Evolutionary conservation across 2,329 filamentous ascomycete genomes (phyloP).

Genomic region (Arthrinium phaeospermum): DNA sequence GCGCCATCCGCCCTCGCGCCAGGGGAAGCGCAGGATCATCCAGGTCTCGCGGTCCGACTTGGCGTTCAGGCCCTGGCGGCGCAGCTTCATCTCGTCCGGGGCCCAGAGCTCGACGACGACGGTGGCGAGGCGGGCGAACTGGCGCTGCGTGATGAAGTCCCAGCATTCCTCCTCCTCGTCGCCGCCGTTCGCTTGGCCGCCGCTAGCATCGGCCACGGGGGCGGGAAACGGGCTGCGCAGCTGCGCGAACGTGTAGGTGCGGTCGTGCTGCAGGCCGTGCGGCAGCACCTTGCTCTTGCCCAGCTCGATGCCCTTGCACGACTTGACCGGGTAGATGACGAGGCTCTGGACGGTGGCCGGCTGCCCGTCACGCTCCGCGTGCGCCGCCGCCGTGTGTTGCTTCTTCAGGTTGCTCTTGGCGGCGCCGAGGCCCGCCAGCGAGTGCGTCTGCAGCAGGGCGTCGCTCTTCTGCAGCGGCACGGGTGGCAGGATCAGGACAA

Average conservation of each 20-base stretch:
- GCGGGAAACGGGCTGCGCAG: conserved; percentile 57
- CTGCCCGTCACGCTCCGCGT: conserved; percentile 30
- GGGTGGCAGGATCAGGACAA: conserved; percentile 61
- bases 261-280: conserved; percentile 78
- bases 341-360: conserved; percentile 61
- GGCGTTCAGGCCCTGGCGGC: conserved; percentile 57
- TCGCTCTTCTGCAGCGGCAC: conserved; percentile 58
- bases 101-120: conserved; percentile 73
- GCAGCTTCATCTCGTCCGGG: conserved; percentile 64
- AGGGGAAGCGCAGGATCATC: conserved; percentile 71
- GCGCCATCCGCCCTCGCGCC: conserved; percentile 54
- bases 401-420: conserved; percentile 44
- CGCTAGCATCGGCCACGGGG: conserved; percentile 44
- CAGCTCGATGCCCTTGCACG: conserved; percentile 79
- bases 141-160: conserved; percentile 74
- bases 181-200: conserved; percentile 43
- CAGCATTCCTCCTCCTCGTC: conserved; percentile 50
- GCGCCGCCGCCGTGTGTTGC: conserved; percentile 29
- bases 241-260: conserved; percentile 83
- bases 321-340: conserved; percentile 84
- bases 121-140: conserved; percentile 73
- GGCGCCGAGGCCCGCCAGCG: conserved; percentile 49
- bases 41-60: conserved; percentile 55
- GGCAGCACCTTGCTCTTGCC: conserved; percentile 66
- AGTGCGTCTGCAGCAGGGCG: conserved; percentile 60